Evolutionary conservation across 106 monocot species (phyloP).

Genomic region (Allium sativum): DNA sequence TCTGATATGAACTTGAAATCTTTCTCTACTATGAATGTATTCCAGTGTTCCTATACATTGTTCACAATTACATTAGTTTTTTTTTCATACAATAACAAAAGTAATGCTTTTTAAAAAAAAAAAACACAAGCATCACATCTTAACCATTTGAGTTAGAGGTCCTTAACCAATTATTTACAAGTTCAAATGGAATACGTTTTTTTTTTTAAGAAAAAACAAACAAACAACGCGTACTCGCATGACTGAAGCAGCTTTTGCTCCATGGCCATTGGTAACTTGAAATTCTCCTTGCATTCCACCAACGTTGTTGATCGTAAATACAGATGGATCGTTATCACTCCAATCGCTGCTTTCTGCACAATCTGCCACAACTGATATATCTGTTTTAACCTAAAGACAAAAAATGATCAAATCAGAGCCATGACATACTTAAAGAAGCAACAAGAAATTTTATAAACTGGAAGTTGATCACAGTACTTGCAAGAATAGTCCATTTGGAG

Average conservation of each 20-base stretch:
- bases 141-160: no score
- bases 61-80: no score
- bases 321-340: slow-evolving; percentile 63
- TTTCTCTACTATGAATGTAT: slow-evolving; percentile 41
- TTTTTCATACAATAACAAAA: no score
- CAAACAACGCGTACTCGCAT: slow-evolving; percentile 18
- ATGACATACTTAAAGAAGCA: not conserved
- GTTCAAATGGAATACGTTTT: no score
- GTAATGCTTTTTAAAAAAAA: no score
- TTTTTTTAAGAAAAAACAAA: no score
- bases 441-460: not conserved
- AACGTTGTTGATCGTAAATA: slow-evolving; percentile 30
- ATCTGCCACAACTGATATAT: slow-evolving; percentile 33
- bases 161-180: no score
- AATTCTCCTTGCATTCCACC: slow-evolving; percentile 38
- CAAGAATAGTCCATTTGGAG: slow-evolving; percentile 54
- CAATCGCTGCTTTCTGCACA: slow-evolving; percentile 25
- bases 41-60: slow-evolving; percentile 47
- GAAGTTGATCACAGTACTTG: slow-evolving; percentile 23
- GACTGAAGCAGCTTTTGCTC: slow-evolving; percentile 25
- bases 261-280: slow-evolving; percentile 61
- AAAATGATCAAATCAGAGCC: not conserved
- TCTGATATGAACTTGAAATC: slow-evolving; percentile 54
- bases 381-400: slow-evolving; percentile 13
- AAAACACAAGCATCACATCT: no score